Conservation (phyloP, 345 rosid species). For the Camelina neglecta region DNA sequence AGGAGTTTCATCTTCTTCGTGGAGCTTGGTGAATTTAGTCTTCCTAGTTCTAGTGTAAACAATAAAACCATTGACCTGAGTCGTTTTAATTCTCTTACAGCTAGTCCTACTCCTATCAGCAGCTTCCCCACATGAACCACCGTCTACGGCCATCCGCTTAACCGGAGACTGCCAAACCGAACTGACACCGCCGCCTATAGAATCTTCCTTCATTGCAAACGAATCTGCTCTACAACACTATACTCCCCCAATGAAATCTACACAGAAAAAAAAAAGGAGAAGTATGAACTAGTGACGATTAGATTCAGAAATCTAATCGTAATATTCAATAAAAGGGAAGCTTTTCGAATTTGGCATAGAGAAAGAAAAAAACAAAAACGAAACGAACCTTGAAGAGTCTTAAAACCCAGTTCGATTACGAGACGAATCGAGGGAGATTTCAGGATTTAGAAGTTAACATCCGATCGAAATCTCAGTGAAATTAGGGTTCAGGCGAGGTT, state of each 20-base stretch:
- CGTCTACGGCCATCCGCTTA: slow-evolving; percentile 45
- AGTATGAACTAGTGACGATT: slow-evolving; percentile 5
- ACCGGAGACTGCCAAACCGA: slow-evolving; percentile 45
- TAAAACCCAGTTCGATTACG: slow-evolving; percentile 23
- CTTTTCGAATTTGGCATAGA: slow-evolving; percentile 12
- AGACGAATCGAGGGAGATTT: slow-evolving; percentile 28
- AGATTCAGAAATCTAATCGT: slow-evolving; percentile 24
- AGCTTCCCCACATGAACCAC: slow-evolving; percentile 43
- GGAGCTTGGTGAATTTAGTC: slow-evolving; percentile 37
- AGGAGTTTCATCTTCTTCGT: slow-evolving; percentile 35
- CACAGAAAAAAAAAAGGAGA: slow-evolving; percentile 16
- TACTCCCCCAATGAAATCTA: background rate
- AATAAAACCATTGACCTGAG: slow-evolving; percentile 68
- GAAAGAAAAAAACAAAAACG: background rate
- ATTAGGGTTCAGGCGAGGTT: slow-evolving; percentile 39
- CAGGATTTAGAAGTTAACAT: slow-evolving; percentile 15
- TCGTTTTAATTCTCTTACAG: slow-evolving; percentile 62
- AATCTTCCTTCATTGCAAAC: slow-evolving; percentile 62
- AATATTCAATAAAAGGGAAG: background rate
- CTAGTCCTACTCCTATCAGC: slow-evolving; percentile 49
- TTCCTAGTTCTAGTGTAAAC: slow-evolving; percentile 75
- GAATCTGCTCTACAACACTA: slow-evolving; percentile 42
- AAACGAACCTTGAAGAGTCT: slow-evolving; percentile 37
- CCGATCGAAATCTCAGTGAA: background rate
- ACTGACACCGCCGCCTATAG: slow-evolving; percentile 42